phyloP scores from a whole-genome alignment of 2,329 filamentous ascomycete species.

The Ophiostoma sp. region DNA sequence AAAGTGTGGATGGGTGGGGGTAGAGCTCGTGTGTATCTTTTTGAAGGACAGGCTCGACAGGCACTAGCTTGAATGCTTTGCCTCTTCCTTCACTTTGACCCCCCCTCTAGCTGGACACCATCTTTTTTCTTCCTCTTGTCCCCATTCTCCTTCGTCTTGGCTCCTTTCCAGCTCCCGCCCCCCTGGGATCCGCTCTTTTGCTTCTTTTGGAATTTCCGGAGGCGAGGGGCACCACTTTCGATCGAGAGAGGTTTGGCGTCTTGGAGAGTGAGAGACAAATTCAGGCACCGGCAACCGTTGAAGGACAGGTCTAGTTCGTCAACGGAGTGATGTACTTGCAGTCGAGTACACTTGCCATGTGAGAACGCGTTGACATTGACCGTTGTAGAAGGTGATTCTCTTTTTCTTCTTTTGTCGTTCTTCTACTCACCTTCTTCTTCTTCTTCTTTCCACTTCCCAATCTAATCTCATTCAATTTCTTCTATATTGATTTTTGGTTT shows the following conservation, averaged over 20 bases:
- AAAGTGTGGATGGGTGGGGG: conserved; percentile 15
- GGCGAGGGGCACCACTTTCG: conserved; percentile 11
- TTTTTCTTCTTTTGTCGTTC: background rate
- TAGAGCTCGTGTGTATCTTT: background rate
- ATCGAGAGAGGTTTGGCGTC: no score
- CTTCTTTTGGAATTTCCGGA: background rate
- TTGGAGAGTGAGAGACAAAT: background rate
- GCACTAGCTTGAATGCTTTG: background rate
- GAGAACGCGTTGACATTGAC: background rate
- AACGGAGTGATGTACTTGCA: background rate
- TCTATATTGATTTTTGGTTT: background rate
- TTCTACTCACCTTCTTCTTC: background rate
- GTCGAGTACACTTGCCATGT: background rate
- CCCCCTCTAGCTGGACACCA: background rate
- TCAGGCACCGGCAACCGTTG: conserved; percentile 6
- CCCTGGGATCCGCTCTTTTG: background rate
- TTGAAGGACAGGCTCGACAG: background rate
- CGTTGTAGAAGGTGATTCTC: background rate
- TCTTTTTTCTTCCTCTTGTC: background rate
- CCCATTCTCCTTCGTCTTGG: background rate
- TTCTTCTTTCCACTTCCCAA: background rate
- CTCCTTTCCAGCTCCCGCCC: background rate
- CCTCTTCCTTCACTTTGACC: background rate
- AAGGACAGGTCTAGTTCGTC: background rate
- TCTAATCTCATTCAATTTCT: background rate